Evolutionary conservation across 306 rosid species (phyloP).

Genomic region (Acacia melanoxylon): DNA sequence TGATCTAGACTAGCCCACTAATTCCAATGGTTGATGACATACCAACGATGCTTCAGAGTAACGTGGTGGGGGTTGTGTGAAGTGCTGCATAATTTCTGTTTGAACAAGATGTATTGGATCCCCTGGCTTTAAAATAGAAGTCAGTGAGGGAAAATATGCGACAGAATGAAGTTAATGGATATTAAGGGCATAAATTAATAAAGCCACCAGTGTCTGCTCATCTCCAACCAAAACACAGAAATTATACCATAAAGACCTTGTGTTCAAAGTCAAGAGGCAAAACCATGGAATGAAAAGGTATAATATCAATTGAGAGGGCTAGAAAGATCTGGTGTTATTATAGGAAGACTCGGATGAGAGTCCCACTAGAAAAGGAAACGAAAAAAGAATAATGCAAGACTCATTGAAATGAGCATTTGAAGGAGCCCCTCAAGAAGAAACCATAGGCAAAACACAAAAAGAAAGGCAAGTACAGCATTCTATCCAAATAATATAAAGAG

Average conservation of each 20-base stretch:
- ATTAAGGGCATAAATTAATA: background rate
- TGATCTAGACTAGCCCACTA: slow-evolving; percentile 7
- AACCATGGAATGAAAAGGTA: background rate
- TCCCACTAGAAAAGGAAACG: background rate
- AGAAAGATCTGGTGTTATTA: background rate
- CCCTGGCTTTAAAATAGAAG: slow-evolving; percentile 62
- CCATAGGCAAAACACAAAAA: slow-evolving; percentile 16
- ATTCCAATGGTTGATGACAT: slow-evolving; percentile 29
- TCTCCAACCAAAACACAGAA: background rate
- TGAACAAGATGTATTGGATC: slow-evolving; percentile 55
- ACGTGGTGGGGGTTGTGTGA: slow-evolving; percentile 87
- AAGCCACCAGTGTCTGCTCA: slow-evolving; percentile 1
- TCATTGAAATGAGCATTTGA: background rate
- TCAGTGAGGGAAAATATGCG: slow-evolving; percentile 10
- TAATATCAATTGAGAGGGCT: background rate
- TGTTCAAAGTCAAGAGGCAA: slow-evolving; percentile 7
- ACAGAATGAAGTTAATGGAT: slow-evolving; percentile 23
- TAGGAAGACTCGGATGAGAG: background rate
- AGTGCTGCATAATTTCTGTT: slow-evolving; percentile 65
- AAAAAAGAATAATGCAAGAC: slow-evolving; percentile 5
- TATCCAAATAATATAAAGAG: slow-evolving; percentile 17
- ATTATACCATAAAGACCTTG: slow-evolving; percentile 10
- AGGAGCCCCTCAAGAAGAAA: slow-evolving; percentile 22
- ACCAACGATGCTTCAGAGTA: slow-evolving; percentile 90
- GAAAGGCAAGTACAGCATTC: slow-evolving; percentile 18